Evolutionary conservation across 2,329 filamentous ascomycete genomes (phyloP), one percentile per base, ranked within the genome.

Genomic region (Xylariales sp.): DNA sequence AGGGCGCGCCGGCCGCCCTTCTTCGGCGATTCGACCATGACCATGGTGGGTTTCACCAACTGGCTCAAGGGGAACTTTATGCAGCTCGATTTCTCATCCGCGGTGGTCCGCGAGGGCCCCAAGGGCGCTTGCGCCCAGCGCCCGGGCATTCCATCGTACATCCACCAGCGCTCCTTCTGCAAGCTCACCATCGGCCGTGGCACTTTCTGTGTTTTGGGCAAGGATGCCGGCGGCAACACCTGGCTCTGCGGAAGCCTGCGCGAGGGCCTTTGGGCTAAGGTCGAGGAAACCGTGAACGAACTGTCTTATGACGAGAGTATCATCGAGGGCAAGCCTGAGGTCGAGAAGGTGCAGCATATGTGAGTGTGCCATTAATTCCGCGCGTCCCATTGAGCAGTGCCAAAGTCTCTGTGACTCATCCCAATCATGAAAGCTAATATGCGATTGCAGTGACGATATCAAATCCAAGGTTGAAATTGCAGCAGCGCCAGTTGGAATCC

Each of bases 1-100:
- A 28, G 7, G 18, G 17, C 7, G 49, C 43, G 1, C 41, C 49
- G 0, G 1, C 41, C 49, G 0, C 33, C 59, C 2, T 11, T 59
- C 1, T 61, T 54, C 23, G 62, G 66, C 5, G 52, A 58, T 10
- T 24, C 58, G 0, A 46, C 54, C 25, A 50, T 52, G 24, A 23
- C 57, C 10, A 49, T 68, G 6, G 37, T 70, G n/a, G 40, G 47
- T 3, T 54, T 61, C 24, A 61, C 54, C 7, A 70, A 70, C 42
- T 66, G 63, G 62, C 50, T 56, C 5, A 58, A 58, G 29, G 60
- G 52, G 6, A 49, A 56, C 25, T 48, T 69, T 16, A 61, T 57
- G 29, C 47, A 57, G 2, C 39, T 46, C 6, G 63, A 70, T 46
- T 69, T 70, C 33, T 52, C 53, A 4, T 40, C 51, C 2, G 60